Evolutionary conservation across 495 filamentous ascomycete species (phyloP).

Genomic region (Neurospora africana): DNA sequence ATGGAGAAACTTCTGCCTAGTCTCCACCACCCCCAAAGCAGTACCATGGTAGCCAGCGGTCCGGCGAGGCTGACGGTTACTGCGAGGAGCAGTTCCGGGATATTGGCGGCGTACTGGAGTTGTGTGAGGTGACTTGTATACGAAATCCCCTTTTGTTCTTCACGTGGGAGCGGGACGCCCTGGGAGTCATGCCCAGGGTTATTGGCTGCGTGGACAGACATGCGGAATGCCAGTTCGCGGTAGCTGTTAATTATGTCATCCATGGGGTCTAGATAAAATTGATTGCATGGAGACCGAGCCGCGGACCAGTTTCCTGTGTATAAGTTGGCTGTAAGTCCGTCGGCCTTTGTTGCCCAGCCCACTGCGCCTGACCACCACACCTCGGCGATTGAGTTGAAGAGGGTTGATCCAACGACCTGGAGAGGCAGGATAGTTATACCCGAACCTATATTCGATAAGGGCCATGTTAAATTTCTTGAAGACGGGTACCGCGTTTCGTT

Average conservation of each 20-base stretch:
- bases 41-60: background rate
- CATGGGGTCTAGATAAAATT: background rate
- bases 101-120: background rate
- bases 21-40: background rate
- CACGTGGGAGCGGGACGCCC: background rate
- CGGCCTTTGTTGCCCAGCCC: background rate
- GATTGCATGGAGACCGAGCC: background rate
- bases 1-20: background rate
- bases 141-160: background rate
- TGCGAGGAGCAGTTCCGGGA: background rate
- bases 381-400: background rate
- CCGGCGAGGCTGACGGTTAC: background rate
- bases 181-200: background rate
- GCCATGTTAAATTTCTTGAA: background rate
- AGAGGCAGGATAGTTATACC: background rate
- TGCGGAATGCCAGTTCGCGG: background rate
- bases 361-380: background rate
- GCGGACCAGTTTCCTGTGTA: background rate
- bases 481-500: background rate
- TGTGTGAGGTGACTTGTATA: background rate
- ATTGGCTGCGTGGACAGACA: background rate
- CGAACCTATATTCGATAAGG: background rate
- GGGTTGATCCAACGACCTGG: background rate
- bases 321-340: background rate
- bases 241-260: background rate